Evolutionary conservation across 1,284 basidiomycete species (phyloP).

Genomic region (Phellinidium pouzarii): DNA sequence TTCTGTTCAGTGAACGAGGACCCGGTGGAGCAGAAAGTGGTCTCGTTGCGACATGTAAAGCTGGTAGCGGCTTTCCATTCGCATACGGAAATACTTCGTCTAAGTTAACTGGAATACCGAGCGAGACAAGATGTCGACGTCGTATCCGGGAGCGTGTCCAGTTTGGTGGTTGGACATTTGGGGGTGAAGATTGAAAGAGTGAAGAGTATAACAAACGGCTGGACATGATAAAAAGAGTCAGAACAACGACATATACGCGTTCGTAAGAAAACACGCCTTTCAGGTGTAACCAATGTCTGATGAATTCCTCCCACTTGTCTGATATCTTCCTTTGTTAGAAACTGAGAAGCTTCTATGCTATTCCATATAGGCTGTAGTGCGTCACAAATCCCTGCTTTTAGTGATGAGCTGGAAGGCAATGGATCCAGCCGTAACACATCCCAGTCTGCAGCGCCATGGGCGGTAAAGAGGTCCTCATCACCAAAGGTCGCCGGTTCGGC

Average conservation of each 20-base stretch:
- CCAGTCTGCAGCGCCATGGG: constrained; percentile 35
- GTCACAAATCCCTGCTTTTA: constrained; percentile 57
- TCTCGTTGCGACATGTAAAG: constrained; percentile 76
- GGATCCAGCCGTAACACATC: constrained; percentile 60
- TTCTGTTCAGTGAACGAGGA: constrained; percentile 36
- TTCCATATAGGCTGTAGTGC: constrained; percentile 65
- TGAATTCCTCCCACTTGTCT: constrained; percentile 73
- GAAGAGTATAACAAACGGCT: constrained; percentile 75
- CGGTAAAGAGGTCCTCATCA: constrained; percentile 27
- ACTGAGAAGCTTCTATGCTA: constrained; percentile 38
- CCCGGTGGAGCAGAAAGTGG: constrained; percentile 73
- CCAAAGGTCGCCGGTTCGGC: constrained; percentile 38
- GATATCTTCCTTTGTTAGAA: constrained; percentile 65
- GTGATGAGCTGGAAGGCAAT: constrained; percentile 46
- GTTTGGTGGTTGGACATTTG: constrained; percentile 72
- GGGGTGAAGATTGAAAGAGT: constrained; percentile 52
- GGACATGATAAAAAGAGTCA: constrained; percentile 5
- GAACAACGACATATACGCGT: not conserved
- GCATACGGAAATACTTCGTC: constrained; percentile 83
- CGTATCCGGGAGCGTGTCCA: constrained; percentile 88
- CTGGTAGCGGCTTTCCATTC: constrained; percentile 64
- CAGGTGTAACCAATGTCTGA: constrained; percentile 67
- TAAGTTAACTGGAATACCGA: constrained; percentile 89
- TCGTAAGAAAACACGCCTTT: constrained; percentile 48
- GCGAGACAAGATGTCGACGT: constrained; percentile 79